phyloP scores from a whole-genome alignment of 2,329 filamentous ascomycete genomes.

The Cladosporium austrohemisphaericum region DNA sequence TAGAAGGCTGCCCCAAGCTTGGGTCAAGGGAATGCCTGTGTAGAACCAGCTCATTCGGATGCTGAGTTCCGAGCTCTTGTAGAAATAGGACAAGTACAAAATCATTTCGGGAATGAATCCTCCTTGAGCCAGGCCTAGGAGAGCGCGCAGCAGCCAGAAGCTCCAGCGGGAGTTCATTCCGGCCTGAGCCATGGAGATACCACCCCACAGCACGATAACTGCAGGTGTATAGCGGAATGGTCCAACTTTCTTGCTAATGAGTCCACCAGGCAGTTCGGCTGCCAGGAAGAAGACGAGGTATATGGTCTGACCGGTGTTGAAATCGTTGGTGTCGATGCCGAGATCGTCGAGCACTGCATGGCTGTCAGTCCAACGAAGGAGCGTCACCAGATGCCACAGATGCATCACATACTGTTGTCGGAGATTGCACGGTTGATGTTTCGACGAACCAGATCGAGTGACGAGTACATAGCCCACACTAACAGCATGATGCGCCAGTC shows the following conservation, averaged over 20 bases:
- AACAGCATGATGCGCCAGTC: conserved; percentile 50
- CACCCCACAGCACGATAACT: conserved; percentile 42
- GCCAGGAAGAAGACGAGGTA: conserved; percentile 80
- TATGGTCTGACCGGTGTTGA: conserved; percentile 45
- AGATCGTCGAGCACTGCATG: conserved; percentile 44
- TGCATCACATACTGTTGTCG: too few species aligned
- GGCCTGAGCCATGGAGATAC: conserved; percentile 33
- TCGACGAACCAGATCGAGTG: conserved; percentile 49
- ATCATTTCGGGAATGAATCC: conserved; percentile 56
- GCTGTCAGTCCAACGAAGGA: too few species aligned
- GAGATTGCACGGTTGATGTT: conserved; percentile 39
- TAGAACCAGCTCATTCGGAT: conserved; percentile 42
- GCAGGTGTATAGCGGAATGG: conserved; percentile 43
- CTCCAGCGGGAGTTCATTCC: conserved; percentile 29
- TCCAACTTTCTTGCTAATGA: conserved; percentile 44
- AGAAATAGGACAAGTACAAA: conserved; percentile 67
- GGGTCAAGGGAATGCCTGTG: conserved; percentile 27
- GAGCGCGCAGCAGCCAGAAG: conserved; percentile 37
- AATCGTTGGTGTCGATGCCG: conserved; percentile 49
- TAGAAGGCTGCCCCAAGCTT: conserved; percentile 26
- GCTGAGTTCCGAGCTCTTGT: conserved; percentile 39
- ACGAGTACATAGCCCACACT: conserved; percentile 54
- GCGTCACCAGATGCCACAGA: too few species aligned
- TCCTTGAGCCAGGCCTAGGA: conserved; percentile 41
- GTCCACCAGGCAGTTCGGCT: conserved; percentile 35